Evolutionary conservation across 2,329 filamentous ascomycete species (phyloP).

Genomic region (Cladobotryum mycophilum): DNA sequence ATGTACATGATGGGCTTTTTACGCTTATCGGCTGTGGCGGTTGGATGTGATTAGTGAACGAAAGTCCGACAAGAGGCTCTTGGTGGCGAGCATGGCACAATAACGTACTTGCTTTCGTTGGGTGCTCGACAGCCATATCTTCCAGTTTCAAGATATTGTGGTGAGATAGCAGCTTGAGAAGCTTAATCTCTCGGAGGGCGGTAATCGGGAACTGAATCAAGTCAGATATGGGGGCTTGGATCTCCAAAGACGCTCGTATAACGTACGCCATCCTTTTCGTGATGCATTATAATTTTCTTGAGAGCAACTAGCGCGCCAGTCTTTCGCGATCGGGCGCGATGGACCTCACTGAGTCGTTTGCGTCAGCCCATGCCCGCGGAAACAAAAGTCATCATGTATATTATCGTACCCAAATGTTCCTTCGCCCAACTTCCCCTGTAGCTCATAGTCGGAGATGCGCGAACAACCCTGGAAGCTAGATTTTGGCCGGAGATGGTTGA

Average conservation of each 20-base stretch:
- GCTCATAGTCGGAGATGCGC: slow-evolving; percentile 70
- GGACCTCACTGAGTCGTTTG: slow-evolving; percentile 61
- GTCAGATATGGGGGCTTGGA: slow-evolving; percentile 8
- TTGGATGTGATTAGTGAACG: background rate
- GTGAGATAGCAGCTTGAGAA: slow-evolving; percentile 91
- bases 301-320: slow-evolving; percentile 74
- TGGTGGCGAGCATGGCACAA: background rate
- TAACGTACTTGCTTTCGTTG: slow-evolving; percentile 51
- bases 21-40: slow-evolving; percentile 59
- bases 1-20: slow-evolving; percentile 92
- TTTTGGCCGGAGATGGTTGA: slow-evolving; percentile 48
- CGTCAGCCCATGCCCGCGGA: slow-evolving; percentile 9
- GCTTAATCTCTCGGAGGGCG: slow-evolving; percentile 92
- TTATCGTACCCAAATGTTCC: slow-evolving; percentile 81
- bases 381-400: background rate
- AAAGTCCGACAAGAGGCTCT: background rate
- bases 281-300: slow-evolving; percentile 99
- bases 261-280: slow-evolving; percentile 89
- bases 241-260: slow-evolving; percentile 1
- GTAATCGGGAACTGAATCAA: slow-evolving; percentile 83
- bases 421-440: slow-evolving; percentile 80
- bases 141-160: slow-evolving; percentile 79
- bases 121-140: slow-evolving; percentile 92
- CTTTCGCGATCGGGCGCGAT: slow-evolving; percentile 74
- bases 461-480: slow-evolving; percentile 78